These are phyloP conservation scores for Silybum marianum DNA, from an alignment of 129 eudicot species.

Conservation along the genomic window DNA sequence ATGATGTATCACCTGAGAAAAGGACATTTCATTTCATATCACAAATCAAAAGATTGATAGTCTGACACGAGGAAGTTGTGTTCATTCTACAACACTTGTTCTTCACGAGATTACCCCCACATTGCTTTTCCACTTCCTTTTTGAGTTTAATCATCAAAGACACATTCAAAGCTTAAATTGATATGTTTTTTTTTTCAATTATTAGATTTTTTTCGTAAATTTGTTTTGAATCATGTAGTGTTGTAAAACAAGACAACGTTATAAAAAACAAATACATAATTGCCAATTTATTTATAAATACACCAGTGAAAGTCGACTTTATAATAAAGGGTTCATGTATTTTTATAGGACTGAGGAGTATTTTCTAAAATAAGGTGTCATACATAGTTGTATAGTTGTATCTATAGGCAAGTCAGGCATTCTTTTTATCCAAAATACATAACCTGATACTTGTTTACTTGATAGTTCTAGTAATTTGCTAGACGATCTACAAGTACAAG, in stretches of 20 bases:
- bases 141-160: conserved; percentile 1
- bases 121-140: conserved; percentile 21
- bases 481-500: neutral
- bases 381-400: neutral
- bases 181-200: no score
- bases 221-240: neutral
- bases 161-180: neutral
- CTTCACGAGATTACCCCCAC: conserved; percentile 38
- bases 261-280: no score
- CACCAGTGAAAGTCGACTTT: neutral
- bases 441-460: no score
- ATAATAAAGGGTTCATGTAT: neutral
- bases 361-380: neutral
- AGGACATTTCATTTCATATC: conserved; percentile 22
- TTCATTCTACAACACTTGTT: conserved; percentile 29
- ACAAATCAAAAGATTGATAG: conserved; percentile 36
- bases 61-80: conserved; percentile 41
- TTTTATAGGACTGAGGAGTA: neutral
- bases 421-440: no score
- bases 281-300: no score
- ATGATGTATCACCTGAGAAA: conserved; percentile 19
- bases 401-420: neutral
- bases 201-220: no score
- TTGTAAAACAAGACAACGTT: neutral
- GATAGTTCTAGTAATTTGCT: neutral